phyloP scores from a whole-genome alignment of 108 stramenopile species.

The Ochromonas danica region DNA sequence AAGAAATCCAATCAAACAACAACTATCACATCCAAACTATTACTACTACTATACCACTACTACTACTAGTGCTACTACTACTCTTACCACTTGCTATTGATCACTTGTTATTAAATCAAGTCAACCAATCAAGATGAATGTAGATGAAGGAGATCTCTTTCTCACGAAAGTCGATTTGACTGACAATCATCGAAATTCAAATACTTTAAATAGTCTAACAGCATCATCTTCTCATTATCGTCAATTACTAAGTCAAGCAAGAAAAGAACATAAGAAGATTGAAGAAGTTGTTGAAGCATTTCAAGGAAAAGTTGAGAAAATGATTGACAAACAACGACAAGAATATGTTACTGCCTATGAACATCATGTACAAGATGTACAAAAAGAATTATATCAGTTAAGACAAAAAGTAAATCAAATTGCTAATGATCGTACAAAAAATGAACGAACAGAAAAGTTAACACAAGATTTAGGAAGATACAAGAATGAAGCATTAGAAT shows the following conservation, averaged over 20 bases:
- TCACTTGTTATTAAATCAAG: no score
- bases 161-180: no score
- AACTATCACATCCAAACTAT: no score
- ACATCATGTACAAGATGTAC: conserved; percentile 28
- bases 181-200: no score
- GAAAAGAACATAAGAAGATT: conserved; percentile 28
- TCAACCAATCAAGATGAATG: no score
- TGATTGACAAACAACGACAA: conserved; percentile 18
- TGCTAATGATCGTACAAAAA: conserved; percentile 19
- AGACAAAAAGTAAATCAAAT: conserved; percentile 22
- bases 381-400: conserved; percentile 8
- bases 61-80: no score
- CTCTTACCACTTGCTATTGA: no score
- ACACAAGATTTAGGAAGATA: background rate
- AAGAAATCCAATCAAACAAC: no score
- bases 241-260: background rate
- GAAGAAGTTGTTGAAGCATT: background rate
- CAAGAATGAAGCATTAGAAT: background rate
- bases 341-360: conserved; percentile 34
- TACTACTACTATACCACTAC: no score
- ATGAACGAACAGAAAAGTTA: background rate
- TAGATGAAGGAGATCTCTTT: no score
- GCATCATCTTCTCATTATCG: no score
- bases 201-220: no score
- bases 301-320: conserved; percentile 2